A percentile compares a stretch with the other conserved stretches of the same genome.
These are phyloP conservation scores for Thraustotheca clavata DNA, from an alignment of 352 stramenopile genomes.

Conservation along the genomic window DNA sequence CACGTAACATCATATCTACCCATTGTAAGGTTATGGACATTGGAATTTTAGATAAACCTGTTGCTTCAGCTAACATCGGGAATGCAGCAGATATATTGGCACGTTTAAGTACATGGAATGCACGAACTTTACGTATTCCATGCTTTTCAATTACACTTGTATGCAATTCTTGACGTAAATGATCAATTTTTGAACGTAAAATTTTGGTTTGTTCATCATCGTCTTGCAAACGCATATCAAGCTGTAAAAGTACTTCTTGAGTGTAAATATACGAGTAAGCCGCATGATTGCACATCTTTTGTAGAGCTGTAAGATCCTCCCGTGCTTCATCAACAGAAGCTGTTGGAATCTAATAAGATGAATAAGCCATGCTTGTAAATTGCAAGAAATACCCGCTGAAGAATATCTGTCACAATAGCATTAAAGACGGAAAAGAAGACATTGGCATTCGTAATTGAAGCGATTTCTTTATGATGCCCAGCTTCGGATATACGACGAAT, in stretches of 20 bases:
- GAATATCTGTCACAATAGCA: slow-evolving; percentile 63
- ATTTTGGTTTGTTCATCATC: slow-evolving; percentile 39
- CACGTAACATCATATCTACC: background rate
- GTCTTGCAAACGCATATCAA: slow-evolving; percentile 21
- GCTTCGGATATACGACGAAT: slow-evolving; percentile 80
- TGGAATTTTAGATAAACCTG: background rate
- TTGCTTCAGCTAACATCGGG: slow-evolving; percentile 9
- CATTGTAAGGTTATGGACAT: background rate
- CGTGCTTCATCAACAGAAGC: slow-evolving; percentile 67
- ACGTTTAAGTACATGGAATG: slow-evolving; percentile 40
- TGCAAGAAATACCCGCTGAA: slow-evolving; percentile 44
- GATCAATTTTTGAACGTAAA: slow-evolving; percentile 60
- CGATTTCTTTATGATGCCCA: slow-evolving; percentile 83
- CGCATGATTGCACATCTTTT: slow-evolving; percentile 80
- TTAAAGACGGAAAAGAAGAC: slow-evolving; percentile 83
- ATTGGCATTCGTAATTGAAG: slow-evolving; percentile 74
- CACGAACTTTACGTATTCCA: slow-evolving; percentile 48
- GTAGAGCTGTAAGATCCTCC: slow-evolving; percentile 59
- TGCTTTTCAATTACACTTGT: slow-evolving; percentile 53
- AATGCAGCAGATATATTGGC: background rate
- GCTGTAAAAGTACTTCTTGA: slow-evolving; percentile 60
- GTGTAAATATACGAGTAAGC: slow-evolving; percentile 79
- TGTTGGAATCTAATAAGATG: slow-evolving; percentile 53
- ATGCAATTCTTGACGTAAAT: slow-evolving; percentile 67
- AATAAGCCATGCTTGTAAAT: background rate